Evolutionary conservation across 2,329 filamentous ascomycete genomes (phyloP), one percentile per base, ranked within the genome.

Genomic region (Colletotrichum horii): DNA sequence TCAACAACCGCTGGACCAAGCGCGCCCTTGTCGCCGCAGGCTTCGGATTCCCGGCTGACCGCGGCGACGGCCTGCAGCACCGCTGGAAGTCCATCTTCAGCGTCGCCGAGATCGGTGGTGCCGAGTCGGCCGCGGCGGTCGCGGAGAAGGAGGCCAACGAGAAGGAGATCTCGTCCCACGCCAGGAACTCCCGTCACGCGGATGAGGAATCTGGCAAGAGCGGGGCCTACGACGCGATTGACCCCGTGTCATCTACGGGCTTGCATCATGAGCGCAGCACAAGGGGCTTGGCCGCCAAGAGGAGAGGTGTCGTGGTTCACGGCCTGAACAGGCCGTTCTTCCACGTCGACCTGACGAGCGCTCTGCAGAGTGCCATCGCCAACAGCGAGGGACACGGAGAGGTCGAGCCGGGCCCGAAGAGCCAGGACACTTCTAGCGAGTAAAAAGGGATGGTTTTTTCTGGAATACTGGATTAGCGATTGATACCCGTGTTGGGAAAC

Each of bases 51-150:
- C 96, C 95, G 4, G 91, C 92, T 1, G 77, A 76, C 16, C 43
- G 43, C 19, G 86, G 84, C 71, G 89, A 87, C 74, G 88, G 86
- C 2, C 84, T 88, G 8, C 90, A 91, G 79, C 89, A 91, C 77
- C 91, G 94, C 75, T 98, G 96, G 96, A 96, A 95, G 83, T 95
- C 96, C n/a, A 96, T 98, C 78, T 98, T 98, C 88, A 96, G 92
- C 81, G 95, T 98, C 26, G 95, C 96, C 3, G 95, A 98, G 81
- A 92, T 97, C 78, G 92, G 95, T 77, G 94, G 95, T 24, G 87
- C 88, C 6, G 86, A 92, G 69, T 95, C 93, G 6, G 94, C 94
- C 0, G 93, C 94, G 2, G 91, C 91, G 0, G 88, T 88, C 9
- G 94, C 94, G 0, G 93, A 96, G 79, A 86, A 89, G 30, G 86